Evolutionary conservation across 768 basidiomycete genomes (phyloP).

Genomic region (Termitomyces titanicus): DNA sequence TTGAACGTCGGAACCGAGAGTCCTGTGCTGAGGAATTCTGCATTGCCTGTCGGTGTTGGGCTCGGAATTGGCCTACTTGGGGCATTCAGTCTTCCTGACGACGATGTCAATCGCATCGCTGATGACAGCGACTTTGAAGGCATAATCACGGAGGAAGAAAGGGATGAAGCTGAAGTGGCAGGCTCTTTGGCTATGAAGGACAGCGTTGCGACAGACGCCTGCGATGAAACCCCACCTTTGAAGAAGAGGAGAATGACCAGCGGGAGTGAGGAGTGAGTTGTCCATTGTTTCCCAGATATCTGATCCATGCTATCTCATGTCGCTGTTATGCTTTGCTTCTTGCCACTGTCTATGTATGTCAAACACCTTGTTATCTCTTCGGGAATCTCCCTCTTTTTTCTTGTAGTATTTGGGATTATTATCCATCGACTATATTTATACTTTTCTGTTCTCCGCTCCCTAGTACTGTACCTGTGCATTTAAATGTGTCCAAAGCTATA

Average conservation of each 20-base stretch:
- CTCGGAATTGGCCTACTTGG: slow-evolving; percentile 53
- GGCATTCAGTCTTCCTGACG: slow-evolving; percentile 47
- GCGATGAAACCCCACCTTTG: slow-evolving; percentile 35
- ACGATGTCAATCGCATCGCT: slow-evolving; percentile 18
- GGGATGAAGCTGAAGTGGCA: slow-evolving; percentile 22
- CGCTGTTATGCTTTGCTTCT: slow-evolving; percentile 18
- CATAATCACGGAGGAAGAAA: slow-evolving; percentile 26
- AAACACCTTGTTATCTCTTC: slow-evolving; percentile 16
- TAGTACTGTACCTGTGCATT: slow-evolving; percentile 12
- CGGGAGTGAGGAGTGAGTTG: slow-evolving; percentile 16
- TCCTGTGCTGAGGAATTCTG: slow-evolving; percentile 46
- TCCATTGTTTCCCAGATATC: slow-evolving; percentile 11
- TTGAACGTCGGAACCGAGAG: slow-evolving; percentile 42
- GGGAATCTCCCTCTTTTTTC: slow-evolving; percentile 18
- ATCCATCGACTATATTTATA: slow-evolving; percentile 12
- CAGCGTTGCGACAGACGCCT: background rate
- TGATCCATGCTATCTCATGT: slow-evolving; percentile 15
- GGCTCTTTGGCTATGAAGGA: slow-evolving; percentile 4
- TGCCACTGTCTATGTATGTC: slow-evolving; percentile 8
- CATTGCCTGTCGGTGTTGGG: slow-evolving; percentile 33
- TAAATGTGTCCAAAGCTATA: slow-evolving; percentile 7
- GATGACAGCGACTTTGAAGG: slow-evolving; percentile 31
- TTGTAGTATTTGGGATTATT: slow-evolving; percentile 14
- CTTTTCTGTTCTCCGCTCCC: slow-evolving; percentile 7
- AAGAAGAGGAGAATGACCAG: slow-evolving; percentile 50